These are phyloP conservation scores for Termitomyces sp. DNA, from an alignment of 1,284 basidiomycete genomes.

Conservation along the genomic window DNA sequence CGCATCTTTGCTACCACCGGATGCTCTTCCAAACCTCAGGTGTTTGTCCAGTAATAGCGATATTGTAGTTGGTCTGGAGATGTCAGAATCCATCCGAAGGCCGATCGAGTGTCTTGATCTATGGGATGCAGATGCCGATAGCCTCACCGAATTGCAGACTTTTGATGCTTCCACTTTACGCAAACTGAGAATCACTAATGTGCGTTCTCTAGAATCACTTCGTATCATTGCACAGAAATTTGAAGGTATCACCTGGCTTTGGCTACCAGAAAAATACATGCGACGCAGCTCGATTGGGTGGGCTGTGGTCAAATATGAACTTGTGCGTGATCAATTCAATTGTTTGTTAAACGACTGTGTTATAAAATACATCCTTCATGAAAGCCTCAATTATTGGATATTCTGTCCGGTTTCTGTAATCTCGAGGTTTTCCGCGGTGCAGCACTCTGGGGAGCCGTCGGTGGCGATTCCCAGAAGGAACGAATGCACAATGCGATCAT, in stretches of 20 bases:
- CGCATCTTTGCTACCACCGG: conserved; percentile 14
- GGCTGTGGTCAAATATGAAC: conserved; percentile 17
- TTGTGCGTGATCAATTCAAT: conserved; percentile 18
- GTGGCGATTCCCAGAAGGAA: conserved; percentile 22
- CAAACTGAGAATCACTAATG: conserved; percentile 27
- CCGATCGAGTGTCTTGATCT: conserved; percentile 32
- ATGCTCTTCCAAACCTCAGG: conserved; percentile 34
- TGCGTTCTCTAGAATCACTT: conserved; percentile 27
- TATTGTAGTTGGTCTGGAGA: conserved; percentile 29
- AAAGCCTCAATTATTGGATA: conserved; percentile 33
- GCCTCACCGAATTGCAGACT: conserved; percentile 24
- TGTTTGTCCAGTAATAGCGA: conserved; percentile 29
- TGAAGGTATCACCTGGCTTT: conserved; percentile 34
- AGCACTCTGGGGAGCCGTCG: conserved; percentile 36
- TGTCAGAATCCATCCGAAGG: conserved; percentile 18
- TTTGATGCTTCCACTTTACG: conserved; percentile 25
- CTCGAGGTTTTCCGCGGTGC: conserved; percentile 39
- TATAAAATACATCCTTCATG: not conserved
- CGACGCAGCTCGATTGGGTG: conserved; percentile 18
- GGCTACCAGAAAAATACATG: conserved; percentile 26
- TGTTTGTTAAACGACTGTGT: not conserved
- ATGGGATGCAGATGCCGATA: conserved; percentile 23
- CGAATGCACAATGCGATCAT: conserved; percentile 37
- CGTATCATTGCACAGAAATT: conserved; percentile 31
- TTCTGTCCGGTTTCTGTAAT: conserved; percentile 34